Percentiles rank a stretch among this genome's conserved stretches.
Conservation (phyloP, 192 early-diverging fungal species). For the Gigaspora rosea region DNA sequence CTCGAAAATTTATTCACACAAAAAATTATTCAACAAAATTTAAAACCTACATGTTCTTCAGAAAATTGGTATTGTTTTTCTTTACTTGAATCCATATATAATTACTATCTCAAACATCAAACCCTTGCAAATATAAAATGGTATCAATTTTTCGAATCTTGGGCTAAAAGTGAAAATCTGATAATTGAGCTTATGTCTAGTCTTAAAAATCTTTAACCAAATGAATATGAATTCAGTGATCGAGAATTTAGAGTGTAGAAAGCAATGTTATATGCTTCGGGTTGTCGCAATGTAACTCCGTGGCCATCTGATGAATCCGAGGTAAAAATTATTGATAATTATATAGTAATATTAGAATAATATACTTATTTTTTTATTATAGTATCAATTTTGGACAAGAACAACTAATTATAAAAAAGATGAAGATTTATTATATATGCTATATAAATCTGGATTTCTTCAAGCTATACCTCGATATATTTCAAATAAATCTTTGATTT, state of each 20-base stretch:
- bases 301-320: neutral
- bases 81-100: neutral
- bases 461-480: neutral
- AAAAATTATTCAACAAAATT: neutral
- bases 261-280: neutral
- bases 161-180: neutral
- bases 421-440: neutral
- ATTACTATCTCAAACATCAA: neutral
- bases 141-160: neutral
- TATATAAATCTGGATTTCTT: neutral
- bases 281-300: neutral
- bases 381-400: neutral
- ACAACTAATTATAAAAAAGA: neutral
- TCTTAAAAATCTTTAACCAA: neutral
- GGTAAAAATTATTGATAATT: neutral
- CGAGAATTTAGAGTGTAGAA: neutral
- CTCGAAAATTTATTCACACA: neutral
- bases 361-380: neutral
- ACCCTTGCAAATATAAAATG: neutral
- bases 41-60: neutral
- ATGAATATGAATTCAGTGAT: neutral
- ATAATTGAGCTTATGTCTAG: neutral
- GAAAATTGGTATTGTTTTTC: neutral
- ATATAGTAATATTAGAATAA: neutral
- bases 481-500: neutral